Percentiles rank a stretch among this genome's conserved stretches.
These are phyloP conservation scores for Fomitopsis serialis DNA, from an alignment of 768 basidiomycete species.

Conservation along the genomic window DNA sequence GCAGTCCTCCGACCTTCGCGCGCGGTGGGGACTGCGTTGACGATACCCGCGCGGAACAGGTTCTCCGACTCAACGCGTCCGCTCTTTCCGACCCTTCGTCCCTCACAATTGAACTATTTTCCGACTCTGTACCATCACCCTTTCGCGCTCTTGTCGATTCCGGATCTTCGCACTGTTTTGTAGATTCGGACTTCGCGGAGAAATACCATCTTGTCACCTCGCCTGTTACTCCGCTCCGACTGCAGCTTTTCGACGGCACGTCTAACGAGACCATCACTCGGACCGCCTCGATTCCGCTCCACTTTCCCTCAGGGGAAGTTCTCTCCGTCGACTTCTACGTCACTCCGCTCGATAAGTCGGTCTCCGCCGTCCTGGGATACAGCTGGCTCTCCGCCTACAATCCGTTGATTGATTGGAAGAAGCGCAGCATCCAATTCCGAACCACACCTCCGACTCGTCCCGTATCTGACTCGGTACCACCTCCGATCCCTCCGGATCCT, in stretches of 20 bases:
- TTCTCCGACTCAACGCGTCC: slow-evolving; percentile 3
- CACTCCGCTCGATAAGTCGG: not conserved
- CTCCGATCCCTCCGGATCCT: not conserved
- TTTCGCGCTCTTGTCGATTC: slow-evolving; percentile 2
- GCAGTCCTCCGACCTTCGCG: not conserved
- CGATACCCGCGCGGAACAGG: not conserved
- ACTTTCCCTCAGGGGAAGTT: no score
- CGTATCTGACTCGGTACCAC: not conserved
- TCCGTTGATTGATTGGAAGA: not conserved
- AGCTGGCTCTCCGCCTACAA: not conserved
- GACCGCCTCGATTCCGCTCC: not conserved
- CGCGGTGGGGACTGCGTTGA: slow-evolving; percentile 4
- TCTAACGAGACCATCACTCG: slow-evolving; percentile 1
- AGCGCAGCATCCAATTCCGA: not conserved
- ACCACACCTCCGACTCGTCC: not conserved
- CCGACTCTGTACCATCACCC: not conserved
- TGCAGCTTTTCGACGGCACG: slow-evolving; percentile 1
- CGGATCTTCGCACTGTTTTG: slow-evolving; percentile 2
- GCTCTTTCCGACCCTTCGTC: slow-evolving; percentile 5
- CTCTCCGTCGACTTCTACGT: slow-evolving; percentile 9
- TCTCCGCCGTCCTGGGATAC: not conserved
- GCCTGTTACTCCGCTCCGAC: not conserved
- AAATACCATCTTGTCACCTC: not conserved
- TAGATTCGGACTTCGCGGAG: not conserved
- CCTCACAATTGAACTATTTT: not conserved